A percentile compares a stretch with the other conserved stretches of the same genome.
These are phyloP conservation scores for Ilyonectria robusta DNA, from an alignment of 2,329 filamentous ascomycete genomes.

Conservation along the genomic window DNA sequence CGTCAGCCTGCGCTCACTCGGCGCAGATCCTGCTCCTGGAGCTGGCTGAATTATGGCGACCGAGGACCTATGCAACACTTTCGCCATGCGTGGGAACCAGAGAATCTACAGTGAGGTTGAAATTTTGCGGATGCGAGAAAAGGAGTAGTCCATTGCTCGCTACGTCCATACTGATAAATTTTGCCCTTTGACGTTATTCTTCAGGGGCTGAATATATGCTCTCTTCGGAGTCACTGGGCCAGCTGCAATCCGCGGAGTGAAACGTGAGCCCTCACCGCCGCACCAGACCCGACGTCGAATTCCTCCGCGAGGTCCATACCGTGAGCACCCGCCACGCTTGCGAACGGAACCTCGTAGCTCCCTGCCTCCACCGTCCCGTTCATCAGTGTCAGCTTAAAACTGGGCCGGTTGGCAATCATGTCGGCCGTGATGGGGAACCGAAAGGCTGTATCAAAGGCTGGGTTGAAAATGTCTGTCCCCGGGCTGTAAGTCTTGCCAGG, in stretches of 20 bases:
- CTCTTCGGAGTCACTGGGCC: conserved; percentile 31
- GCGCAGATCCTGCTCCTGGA: no score
- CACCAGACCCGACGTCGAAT: conserved; percentile 43
- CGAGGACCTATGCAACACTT: no score
- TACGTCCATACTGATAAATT: conserved; percentile 21
- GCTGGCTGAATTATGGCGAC: no score
- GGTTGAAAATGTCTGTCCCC: conserved; percentile 46
- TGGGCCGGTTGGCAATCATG: conserved; percentile 32
- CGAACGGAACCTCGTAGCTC: conserved; percentile 37
- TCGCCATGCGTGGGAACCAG: no score
- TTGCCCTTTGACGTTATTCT: background rate
- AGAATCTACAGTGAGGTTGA: background rate
- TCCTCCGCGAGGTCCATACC: conserved; percentile 36
- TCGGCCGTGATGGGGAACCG: conserved; percentile 43
- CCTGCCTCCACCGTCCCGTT: conserved; percentile 36
- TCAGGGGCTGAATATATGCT: background rate
- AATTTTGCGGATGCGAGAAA: conserved; percentile 1
- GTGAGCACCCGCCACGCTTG: conserved; percentile 17
- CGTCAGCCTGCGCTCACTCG: no score
- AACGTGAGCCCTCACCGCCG: conserved; percentile 35
- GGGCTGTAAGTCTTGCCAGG: conserved; percentile 42
- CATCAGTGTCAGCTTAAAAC: conserved; percentile 37
- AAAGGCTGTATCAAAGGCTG: conserved; percentile 42
- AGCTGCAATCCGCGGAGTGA: conserved; percentile 37
- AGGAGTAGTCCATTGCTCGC: conserved; percentile 27